Evolutionary conservation across 208 protist species (phyloP), one percentile per base, ranked within the genome.

Genomic region (Spongospora subterranea): DNA sequence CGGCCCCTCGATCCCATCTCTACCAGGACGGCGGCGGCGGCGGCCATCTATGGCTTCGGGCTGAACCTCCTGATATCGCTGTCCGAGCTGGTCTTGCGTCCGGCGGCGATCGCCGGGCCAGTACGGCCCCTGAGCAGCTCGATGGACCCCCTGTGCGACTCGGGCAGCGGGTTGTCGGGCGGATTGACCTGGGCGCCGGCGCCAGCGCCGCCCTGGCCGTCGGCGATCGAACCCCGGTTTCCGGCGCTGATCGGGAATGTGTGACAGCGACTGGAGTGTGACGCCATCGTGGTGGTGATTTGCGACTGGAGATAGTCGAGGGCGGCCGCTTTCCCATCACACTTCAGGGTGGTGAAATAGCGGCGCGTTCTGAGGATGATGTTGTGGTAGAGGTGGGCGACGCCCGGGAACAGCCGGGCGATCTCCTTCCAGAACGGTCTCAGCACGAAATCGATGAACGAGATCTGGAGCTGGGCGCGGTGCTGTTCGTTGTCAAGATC

Each of bases 351-450:
- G 35, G 71, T 82, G 35, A 40, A 82, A 43, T 82, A 82, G 17
- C 35, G 71, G 11, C 71, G 6, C 6, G 17, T 82, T 45, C 71
- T 6, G 6, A 82, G 71, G n/a, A 82, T 82, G n/a, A 82, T 82
- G n/a, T 82, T 82, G n/a, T 82, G 40, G n/a, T 82, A 82, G 35
- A 82, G 17, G 13, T 45, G 11, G n/a, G 71, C 71, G n/a, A 35
- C 71, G 71, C 71, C 71, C 71, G 71, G 71, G n/a, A 82, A 82
- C n/a, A 82, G 71, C 17, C 71, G 71, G 6, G 71, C 71, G 6
- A 82, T n/a, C 35, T 82, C 71, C n/a, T 82, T 82, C 71, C 71
- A 82, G 71, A 45, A 82, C n/a, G 71, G 71, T 20, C 71, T 6
- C 6, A 82, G 71, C 17, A 82, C 71, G n/a, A 82, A 82, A 35